phyloP scores from a whole-genome alignment of 805 yeast species.

The Kregervanrija delftensis region DNA sequence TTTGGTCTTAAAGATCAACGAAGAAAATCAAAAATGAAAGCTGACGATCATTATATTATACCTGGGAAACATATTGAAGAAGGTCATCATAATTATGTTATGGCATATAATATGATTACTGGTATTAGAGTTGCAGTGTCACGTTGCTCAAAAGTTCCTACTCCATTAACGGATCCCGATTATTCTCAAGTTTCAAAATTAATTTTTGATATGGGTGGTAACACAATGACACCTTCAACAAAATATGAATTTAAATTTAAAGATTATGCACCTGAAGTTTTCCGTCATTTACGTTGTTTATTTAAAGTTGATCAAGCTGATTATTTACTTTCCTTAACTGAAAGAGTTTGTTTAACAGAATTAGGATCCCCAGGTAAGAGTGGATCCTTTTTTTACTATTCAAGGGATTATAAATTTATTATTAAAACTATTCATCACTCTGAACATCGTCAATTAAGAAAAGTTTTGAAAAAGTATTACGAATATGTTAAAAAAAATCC shows the following conservation, averaged over 20 bases:
- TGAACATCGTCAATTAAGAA: constrained; percentile 80
- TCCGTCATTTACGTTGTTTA: constrained; percentile 69
- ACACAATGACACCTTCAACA: constrained; percentile 85
- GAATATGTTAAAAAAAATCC: constrained; percentile 78
- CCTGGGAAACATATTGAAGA: constrained; percentile 38
- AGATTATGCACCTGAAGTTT: constrained; percentile 93
- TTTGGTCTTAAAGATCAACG: constrained; percentile 15
- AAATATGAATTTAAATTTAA: constrained; percentile 94
- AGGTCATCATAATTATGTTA: constrained; percentile 87
- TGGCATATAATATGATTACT: constrained; percentile 95
- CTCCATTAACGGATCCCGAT: constrained; percentile 63
- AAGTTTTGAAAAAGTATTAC: constrained; percentile 68
- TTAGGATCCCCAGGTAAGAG: constrained; percentile 95
- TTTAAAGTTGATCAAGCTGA: constrained; percentile 96
- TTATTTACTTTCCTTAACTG: constrained; percentile 84
- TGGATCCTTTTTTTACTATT: constrained; percentile 93
- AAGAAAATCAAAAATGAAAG: constrained; percentile 17
- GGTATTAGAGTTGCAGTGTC: constrained; percentile 96
- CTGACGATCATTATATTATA: constrained; percentile 25
- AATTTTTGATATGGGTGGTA: constrained; percentile 82
- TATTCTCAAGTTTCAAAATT: constrained; percentile 69
- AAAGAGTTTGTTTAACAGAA: constrained; percentile 86
- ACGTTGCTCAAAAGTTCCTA: constrained; percentile 79
- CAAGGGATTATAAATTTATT: constrained; percentile 87
- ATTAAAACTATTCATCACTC: constrained; percentile 93